Evolutionary conservation across 1,284 basidiomycete genomes (phyloP), one percentile per base, ranked within the genome.

Genomic region (Cutaneotrichosporon daszewskae): DNA sequence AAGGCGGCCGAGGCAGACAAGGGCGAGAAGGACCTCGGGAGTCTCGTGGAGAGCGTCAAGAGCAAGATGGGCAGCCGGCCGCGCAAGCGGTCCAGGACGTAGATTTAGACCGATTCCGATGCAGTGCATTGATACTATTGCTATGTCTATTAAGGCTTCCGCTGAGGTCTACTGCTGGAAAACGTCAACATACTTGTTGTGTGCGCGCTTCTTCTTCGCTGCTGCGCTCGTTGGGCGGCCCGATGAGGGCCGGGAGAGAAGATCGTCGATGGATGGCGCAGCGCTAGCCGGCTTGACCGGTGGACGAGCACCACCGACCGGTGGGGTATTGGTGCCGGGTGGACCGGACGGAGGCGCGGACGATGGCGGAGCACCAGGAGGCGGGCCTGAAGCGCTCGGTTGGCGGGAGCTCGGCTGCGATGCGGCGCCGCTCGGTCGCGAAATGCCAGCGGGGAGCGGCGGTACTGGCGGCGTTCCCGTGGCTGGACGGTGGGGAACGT

Each of bases 31-130:
- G 78, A 74, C 49, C 69, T 92, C 44, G 71, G 79, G 50, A 80
- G 72, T 50, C 72, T 94, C 23, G 85, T 90, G 16, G 83, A 87
- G 59, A 86, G 84, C 51, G 82, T 95, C 27, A 95, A 94, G 73
- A 75, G 87, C 40, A 90, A 86, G 68, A 67, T 64, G 57, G 64
- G 56, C 32, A 17, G 22, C 16, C 27, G 40, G 37, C 29, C 54
- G 47, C 40, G 52, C 13, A 59, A 59, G 50, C 45, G 55, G 22
- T 47, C 49, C 24, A 49, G 54, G 36, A 54, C 54, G 53, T 41
- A 33, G 34, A 28, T 24, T 42, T n/a, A 31, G 8, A n/a, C 28
- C 13, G 7, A 10, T 10, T 16, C 13, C 28, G 28, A 31, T 31
- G 28, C 28, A 31, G 8, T 31, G 14, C 6, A 31, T 31, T 11